phyloP scores from a whole-genome alignment of 2,329 filamentous ascomycete genomes.

The Boeremia lycopersici region DNA sequence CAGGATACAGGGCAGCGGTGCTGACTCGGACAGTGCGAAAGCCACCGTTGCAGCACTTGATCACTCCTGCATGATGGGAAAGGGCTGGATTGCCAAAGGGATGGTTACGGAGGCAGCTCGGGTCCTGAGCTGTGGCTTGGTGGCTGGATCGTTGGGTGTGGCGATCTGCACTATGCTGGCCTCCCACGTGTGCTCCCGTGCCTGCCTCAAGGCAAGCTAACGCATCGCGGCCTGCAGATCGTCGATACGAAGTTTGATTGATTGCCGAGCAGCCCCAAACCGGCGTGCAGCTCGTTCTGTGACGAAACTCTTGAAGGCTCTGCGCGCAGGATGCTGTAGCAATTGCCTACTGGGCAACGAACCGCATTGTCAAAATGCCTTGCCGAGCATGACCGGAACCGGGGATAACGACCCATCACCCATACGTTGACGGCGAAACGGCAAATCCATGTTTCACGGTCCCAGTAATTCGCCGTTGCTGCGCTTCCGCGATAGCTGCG shows the following conservation, averaged over 20 bases:
- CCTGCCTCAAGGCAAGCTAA: constrained; percentile 2
- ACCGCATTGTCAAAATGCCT: not conserved
- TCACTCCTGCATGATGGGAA: not conserved
- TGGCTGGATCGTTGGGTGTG: not conserved
- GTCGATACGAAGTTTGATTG: not conserved
- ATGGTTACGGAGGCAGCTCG: not conserved
- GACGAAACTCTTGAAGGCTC: too few relatives aligned
- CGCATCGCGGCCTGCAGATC: not conserved
- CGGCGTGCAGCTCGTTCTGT: too few relatives aligned
- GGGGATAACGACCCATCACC: not conserved
- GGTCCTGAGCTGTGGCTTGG: not conserved
- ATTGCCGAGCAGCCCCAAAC: not conserved
- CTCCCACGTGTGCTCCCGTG: constrained; percentile 11
- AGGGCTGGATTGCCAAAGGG: not conserved
- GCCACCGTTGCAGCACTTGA: not conserved
- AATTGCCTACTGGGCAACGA: too few relatives aligned
- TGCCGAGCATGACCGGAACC: constrained; percentile 2
- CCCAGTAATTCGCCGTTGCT: not conserved
- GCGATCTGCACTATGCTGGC: not conserved
- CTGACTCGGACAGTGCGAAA: too few relatives aligned
- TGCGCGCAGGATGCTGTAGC: too few relatives aligned
- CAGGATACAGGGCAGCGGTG: too few relatives aligned
- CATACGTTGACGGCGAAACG: not conserved
- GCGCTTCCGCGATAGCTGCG: not conserved
- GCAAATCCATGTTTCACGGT: not conserved